Conservation (phyloP, 345 rosid species). For the Cardamine chenopodiifolia region DNA sequence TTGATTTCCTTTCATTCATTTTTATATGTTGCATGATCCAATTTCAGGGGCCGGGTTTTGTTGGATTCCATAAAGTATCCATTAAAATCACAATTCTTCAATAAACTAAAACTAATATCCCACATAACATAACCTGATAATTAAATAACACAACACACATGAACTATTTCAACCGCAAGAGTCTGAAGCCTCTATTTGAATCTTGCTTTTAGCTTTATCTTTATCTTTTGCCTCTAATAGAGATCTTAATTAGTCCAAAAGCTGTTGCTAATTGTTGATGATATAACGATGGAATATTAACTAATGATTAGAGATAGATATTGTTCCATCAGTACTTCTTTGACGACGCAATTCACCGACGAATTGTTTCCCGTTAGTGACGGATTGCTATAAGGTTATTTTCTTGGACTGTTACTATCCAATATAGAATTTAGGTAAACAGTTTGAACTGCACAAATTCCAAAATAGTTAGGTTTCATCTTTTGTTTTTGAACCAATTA, state of each 20-base stretch:
- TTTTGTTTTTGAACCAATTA: too few relatives aligned
- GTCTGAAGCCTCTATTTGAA: too few relatives aligned
- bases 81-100: too few relatives aligned
- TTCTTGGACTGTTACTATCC: not conserved
- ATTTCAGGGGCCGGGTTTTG: not conserved
- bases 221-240: too few relatives aligned
- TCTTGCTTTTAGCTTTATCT: too few relatives aligned
- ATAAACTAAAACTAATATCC: too few relatives aligned
- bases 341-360: not conserved
- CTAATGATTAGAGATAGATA: not conserved
- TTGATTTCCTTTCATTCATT: slow-evolving; percentile 10
- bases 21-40: not conserved
- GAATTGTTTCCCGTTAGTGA: not conserved
- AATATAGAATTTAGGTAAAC: too few relatives aligned
- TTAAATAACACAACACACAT: too few relatives aligned
- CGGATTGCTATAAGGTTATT: not conserved
- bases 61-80: not conserved
- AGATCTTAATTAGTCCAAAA: not conserved
- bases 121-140: too few relatives aligned
- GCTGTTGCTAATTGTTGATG: not conserved
- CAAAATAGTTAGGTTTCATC: not conserved
- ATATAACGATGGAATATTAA: not conserved
- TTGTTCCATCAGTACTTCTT: not conserved
- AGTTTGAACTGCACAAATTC: not conserved
- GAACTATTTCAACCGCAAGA: too few relatives aligned